Evolutionary conservation across 139 green algal species (phyloP), one percentile per base, ranked within the genome.

Genomic region (Asterochloris erici): DNA sequence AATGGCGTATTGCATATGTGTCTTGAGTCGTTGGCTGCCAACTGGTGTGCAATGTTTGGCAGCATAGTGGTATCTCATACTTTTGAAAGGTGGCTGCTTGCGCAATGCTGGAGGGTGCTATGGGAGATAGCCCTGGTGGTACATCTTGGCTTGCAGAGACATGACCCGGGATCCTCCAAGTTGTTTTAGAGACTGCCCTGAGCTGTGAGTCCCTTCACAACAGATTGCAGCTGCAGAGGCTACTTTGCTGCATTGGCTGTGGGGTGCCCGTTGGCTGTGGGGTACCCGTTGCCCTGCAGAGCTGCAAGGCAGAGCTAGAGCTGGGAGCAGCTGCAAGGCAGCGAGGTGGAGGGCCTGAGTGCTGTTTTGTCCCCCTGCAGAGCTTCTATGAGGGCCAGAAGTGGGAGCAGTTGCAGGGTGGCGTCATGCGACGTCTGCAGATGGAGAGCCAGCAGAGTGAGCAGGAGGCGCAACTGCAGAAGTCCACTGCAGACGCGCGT

Each of bases 331-430:
- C 38, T 85, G 82, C 82, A 85, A 76, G 68, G 54, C 12, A 24
- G 68, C n/a, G 76, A 82, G 16, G 63, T 63, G 80, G 47, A 70
- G 14, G 60, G 80, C 21, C 17, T 54, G 38, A 54, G 38, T 54
- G 38, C 38, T 54, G 38, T 54, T 6, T 54, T 54, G 38, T 54
- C 4, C 38, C n/a, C 24, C 21, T 79, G 26, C 78, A 82, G 78
- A 75, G 78, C 63, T 74, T 74, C 27, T 82, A 82, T 66, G 78
- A 82, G 28, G 78, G 73, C n/a, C 78, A 74, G 63, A 74, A 74
- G 78, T 29, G 78, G 15, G 63, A 74, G 27, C 63, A 82, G 27
- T 47, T 82, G 63, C 78, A 82, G 60, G 78, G 63, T 15, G 61
- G 28, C 26, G 63, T 54, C 10, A 6, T 82, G 63, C 63, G 62